Evolutionary conservation across 331 rosid species (phyloP), one percentile per base, ranked within the genome.

Genomic region (Rhamnella rubrinervis): DNA sequence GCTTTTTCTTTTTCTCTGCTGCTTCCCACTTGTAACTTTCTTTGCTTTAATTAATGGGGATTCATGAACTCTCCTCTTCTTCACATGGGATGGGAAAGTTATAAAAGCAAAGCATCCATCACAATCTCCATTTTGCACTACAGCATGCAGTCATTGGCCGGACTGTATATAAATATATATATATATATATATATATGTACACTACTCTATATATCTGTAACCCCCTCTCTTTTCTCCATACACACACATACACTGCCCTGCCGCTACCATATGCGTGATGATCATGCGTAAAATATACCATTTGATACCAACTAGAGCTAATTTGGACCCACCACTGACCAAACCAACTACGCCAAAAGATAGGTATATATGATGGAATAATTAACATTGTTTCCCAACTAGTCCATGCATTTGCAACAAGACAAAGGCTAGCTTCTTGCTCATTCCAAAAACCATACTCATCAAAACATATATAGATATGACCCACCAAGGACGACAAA

Each of bases 1-100:
- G 35, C 26, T 38, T 38, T 18, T 41, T 21, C 44, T 23, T 15
- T 8, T 68, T 68, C 38, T 68, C 20, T 41, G 63, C 46, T 39
- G 72, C 77, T 66, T 7, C 67, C 49, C 14, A 7, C 15, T 50
- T 60, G 84, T 79, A 84, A 62, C 75, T 81, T 73, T 87, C 89
- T 69, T 78, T 50, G 73, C 81, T 80, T 82, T 66, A 46, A 25
- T 47, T 31, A 31, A 31, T 31, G 35, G 35, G 20, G 79, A 72
- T 18, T 75, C 75, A 75, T 75, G 68, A 70, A 75, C 75, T 56
- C 59, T 63, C 59, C 59, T 63, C 70, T 44, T 52, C 65, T 71
- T 74, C 90, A 80, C 89, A 82, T 87, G 88, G 75, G 63, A 16
- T 31, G 25, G 15, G 28, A 37, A 3, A 44, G 14, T 31, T 31